These are phyloP conservation scores for Solanum hybrid DNA, from an alignment of 305 asterid species.

Conservation along the genomic window DNA sequence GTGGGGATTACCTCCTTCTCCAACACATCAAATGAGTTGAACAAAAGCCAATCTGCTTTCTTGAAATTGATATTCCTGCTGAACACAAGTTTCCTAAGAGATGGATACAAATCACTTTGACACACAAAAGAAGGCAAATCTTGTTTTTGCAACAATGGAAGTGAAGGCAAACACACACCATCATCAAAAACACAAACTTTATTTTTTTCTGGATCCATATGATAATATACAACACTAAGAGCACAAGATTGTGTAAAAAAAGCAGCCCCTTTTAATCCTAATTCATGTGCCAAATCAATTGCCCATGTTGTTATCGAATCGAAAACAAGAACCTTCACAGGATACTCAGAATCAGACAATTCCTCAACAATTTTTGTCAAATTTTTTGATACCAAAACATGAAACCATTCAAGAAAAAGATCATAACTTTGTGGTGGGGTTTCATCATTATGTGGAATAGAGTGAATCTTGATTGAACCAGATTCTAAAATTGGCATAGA, in stretches of 20 bases:
- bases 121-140: conserved; percentile 29
- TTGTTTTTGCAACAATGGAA: conserved; percentile 3
- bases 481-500: not conserved
- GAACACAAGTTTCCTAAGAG: not conserved
- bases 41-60: conserved; percentile 30
- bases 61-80: conserved; percentile 21
- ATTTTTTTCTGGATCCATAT: not conserved
- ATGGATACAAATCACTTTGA: conserved; percentile 12
- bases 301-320: conserved; percentile 1
- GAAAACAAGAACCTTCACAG: not conserved
- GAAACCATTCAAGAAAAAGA: not conserved
- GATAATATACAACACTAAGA: not conserved
- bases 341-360: not conserved
- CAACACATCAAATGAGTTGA: conserved; percentile 29
- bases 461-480: not conserved
- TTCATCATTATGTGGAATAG: not conserved
- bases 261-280: conserved; percentile 4
- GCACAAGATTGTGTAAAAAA: conserved; percentile 8
- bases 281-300: not conserved
- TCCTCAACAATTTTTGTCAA: not conserved
- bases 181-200: not conserved
- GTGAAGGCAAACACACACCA: not conserved
- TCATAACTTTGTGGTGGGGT: not conserved
- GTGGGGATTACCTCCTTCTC: conserved; percentile 23
- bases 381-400: not conserved